Percentiles rank a stretch among this genome's conserved stretches.
Conservation (phyloP, 768 basidiomycete species). For the Phlebiopsis flavidoalba region DNA sequence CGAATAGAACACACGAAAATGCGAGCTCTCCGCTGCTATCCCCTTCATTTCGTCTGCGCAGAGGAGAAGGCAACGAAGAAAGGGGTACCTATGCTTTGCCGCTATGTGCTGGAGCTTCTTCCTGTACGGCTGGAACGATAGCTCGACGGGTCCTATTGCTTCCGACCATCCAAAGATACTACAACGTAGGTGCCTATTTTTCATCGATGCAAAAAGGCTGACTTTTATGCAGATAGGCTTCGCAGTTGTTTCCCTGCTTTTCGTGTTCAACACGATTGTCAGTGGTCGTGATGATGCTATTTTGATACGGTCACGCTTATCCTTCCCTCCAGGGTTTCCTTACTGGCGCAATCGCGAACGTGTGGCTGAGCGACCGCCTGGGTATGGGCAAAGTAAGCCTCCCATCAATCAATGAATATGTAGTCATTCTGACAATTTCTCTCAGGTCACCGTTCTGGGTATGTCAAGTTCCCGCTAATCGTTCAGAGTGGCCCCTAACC, state of each 20-base stretch:
- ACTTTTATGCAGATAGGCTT: conserved; percentile 36
- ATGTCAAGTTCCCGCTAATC: neutral
- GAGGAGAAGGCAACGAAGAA: conserved; percentile 10
- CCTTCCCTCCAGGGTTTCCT: conserved; percentile 37
- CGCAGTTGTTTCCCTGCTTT: conserved; percentile 54
- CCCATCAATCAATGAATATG: too few species aligned
- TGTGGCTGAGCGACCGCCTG: conserved; percentile 39
- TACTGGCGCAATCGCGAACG: conserved; percentile 42
- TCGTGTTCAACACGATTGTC: conserved; percentile 44
- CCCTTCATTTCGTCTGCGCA: conserved; percentile 17
- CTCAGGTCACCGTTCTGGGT: neutral
- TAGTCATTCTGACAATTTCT: too few species aligned
- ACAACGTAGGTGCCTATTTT: conserved; percentile 28
- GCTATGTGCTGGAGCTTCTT: conserved; percentile 56
- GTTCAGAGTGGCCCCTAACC: too few species aligned
- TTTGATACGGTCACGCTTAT: neutral
- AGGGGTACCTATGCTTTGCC: conserved; percentile 39
- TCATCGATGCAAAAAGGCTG: neutral
- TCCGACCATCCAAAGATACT: conserved; percentile 61
- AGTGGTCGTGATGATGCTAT: conserved; percentile 3
- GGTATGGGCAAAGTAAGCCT: conserved; percentile 43
- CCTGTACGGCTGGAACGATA: conserved; percentile 75
- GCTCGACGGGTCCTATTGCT: conserved; percentile 66
- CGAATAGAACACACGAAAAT: neutral
- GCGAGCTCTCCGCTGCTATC: conserved; percentile 8